Percentiles rank a stretch among this genome's conserved stretches.
Conservation (phyloP, 176 grass and related monocot species). For the Eleusine indica region DNA sequence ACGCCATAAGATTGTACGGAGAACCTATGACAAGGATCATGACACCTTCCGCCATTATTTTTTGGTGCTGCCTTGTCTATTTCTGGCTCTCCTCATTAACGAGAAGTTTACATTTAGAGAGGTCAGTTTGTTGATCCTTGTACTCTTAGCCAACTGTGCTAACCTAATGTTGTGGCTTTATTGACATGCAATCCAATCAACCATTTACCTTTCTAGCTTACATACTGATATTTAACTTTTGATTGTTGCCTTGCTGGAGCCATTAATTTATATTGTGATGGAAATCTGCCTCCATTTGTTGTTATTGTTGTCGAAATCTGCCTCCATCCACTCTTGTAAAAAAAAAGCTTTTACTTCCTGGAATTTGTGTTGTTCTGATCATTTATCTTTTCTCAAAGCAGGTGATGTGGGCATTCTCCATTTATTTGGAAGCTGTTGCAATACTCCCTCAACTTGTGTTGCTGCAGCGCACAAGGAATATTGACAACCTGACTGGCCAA, state of each 20-base stretch:
- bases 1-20: conserved; percentile 84
- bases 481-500: conserved; percentile 93
- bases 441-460: conserved; percentile 96
- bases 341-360: background rate
- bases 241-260: background rate
- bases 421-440: conserved; percentile 92
- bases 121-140: conserved; percentile 46
- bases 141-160: background rate
- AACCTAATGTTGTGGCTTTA: too few relatives aligned
- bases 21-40: conserved; percentile 90
- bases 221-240: conserved; percentile 9
- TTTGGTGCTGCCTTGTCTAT: conserved; percentile 74
- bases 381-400: conserved; percentile 39
- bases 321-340: background rate
- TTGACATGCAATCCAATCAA: background rate
- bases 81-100: conserved; percentile 78
- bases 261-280: conserved; percentile 21
- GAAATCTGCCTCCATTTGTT: too few relatives aligned
- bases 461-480: conserved; percentile 87
- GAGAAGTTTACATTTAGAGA: conserved; percentile 88
- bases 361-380: conserved; percentile 5
- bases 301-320: background rate
- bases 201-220: background rate
- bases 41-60: conserved; percentile 85
- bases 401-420: conserved; percentile 96